phyloP scores from a whole-genome alignment of 495 filamentous ascomycete species.

The Hypoxylon crocopeplum region DNA sequence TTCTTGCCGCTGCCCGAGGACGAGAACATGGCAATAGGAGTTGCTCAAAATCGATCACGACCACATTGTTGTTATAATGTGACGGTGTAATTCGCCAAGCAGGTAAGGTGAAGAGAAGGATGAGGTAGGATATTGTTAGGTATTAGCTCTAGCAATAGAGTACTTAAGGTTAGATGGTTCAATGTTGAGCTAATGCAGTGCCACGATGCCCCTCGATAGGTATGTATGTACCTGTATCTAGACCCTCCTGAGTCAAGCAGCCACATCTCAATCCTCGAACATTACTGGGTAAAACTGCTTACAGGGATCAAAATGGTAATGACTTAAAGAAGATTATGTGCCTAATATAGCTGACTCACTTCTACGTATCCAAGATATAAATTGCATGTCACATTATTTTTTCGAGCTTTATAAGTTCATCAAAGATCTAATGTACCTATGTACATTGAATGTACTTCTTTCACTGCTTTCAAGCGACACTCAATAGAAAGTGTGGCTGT shows the following conservation, averaged over 20 bases:
- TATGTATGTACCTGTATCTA: too few relatives aligned
- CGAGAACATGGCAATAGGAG: conserved; percentile 57
- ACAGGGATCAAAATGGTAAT: too few relatives aligned
- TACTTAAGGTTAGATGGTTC: conserved; percentile 3
- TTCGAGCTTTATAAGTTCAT: neutral
- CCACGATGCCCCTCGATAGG: conserved; percentile 28
- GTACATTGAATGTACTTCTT: too few relatives aligned
- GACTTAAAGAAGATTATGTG: too few relatives aligned
- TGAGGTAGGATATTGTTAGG: too few relatives aligned
- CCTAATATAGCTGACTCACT: too few relatives aligned
- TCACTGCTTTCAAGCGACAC: too few relatives aligned
- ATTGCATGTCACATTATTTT: too few relatives aligned
- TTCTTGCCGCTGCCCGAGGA: conserved; percentile 69
- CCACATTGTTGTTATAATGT: conserved; percentile 32
- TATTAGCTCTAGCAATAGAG: too few relatives aligned
- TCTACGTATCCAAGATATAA: too few relatives aligned
- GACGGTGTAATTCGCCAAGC: neutral
- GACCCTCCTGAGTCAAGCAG: too few relatives aligned
- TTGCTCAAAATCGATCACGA: conserved; percentile 26
- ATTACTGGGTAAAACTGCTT: neutral
- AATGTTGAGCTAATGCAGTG: conserved; percentile 21
- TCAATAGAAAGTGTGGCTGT: too few relatives aligned
- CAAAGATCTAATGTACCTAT: neutral
- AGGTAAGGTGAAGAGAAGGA: conserved; percentile 9
- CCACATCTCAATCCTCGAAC: neutral